These are phyloP conservation scores for Paraphaeosphaeria minitans DNA, from an alignment of 2,329 filamentous ascomycete genomes.

Conservation along the genomic window DNA sequence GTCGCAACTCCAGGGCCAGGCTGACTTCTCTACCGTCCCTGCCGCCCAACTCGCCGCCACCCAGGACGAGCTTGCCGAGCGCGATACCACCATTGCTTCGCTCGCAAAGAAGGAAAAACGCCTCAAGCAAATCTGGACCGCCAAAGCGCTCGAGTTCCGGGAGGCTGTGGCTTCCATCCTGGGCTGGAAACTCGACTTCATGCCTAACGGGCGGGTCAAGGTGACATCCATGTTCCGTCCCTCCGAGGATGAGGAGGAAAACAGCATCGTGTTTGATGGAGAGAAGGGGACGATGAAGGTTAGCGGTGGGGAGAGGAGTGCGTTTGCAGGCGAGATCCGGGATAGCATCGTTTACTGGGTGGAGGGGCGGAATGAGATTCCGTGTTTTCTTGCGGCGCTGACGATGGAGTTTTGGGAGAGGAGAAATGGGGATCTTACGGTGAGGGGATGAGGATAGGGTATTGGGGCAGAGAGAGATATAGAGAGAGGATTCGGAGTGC, in stretches of 20 bases:
- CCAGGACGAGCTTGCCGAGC: slow-evolving; percentile 73
- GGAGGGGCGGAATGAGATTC: slow-evolving; percentile 88
- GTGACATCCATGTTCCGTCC: slow-evolving; percentile 87
- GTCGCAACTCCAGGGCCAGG: slow-evolving; percentile 65
- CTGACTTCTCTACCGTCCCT: slow-evolving; percentile 65
- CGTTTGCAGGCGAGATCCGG: slow-evolving; percentile 83
- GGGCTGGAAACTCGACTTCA: slow-evolving; percentile 93
- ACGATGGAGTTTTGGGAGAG: slow-evolving; percentile 93
- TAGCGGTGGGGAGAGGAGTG: slow-evolving; percentile 82
- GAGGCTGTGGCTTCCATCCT: slow-evolving; percentile 91
- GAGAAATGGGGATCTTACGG: slow-evolving; percentile 31
- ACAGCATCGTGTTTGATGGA: slow-evolving; percentile 80
- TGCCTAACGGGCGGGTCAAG: slow-evolving; percentile 95
- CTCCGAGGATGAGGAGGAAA: slow-evolving; percentile 62
- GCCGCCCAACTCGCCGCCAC: slow-evolving; percentile 75
- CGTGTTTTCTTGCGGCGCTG: slow-evolving; percentile 87
- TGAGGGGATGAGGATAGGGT: background rate
- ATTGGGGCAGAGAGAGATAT: background rate
- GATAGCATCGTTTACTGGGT: slow-evolving; percentile 96
- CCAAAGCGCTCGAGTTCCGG: slow-evolving; percentile 92
- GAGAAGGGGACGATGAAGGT: slow-evolving; percentile 98
- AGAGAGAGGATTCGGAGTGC: background rate
- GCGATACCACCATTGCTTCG: slow-evolving; percentile 57
- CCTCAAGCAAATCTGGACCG: slow-evolving; percentile 89
- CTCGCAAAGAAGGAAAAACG: slow-evolving; percentile 81